Percentiles rank a stretch among this genome's conserved stretches.
These are phyloP conservation scores for Coemansia sp. DNA, from an alignment of 192 early-diverging fungal genomes.

Conservation along the genomic window DNA sequence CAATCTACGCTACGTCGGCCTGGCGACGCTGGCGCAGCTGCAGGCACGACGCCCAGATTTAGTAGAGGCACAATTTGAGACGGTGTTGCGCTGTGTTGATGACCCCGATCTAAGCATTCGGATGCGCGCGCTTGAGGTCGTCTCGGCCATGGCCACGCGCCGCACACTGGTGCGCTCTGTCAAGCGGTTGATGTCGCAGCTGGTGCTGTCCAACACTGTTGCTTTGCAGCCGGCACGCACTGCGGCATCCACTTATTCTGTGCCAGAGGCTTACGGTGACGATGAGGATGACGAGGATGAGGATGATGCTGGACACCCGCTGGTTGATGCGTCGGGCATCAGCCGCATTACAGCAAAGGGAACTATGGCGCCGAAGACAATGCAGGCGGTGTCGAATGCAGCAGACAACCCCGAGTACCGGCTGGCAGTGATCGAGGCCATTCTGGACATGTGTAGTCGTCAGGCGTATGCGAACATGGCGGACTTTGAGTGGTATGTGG, in stretches of 20 bases:
- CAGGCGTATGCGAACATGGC: constrained; percentile 81
- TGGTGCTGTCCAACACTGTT: constrained; percentile 59
- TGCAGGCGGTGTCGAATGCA: constrained; percentile 13
- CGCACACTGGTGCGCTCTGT: constrained; percentile 79
- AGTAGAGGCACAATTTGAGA: constrained; percentile 77
- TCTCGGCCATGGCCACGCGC: constrained; percentile 79
- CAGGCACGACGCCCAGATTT: constrained; percentile 80
- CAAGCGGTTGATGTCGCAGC: constrained; percentile 77
- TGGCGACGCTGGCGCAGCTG: constrained; percentile 81
- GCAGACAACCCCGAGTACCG: constrained; percentile 68
- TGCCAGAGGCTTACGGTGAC: constrained; percentile 15
- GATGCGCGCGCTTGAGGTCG: constrained; percentile 80
- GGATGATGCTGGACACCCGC: background rate
- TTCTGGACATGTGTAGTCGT: constrained; percentile 78
- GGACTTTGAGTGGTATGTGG: constrained; percentile 96
- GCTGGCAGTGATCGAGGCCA: constrained; percentile 74
- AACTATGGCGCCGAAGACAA: constrained; percentile 9
- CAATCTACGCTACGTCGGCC: constrained; percentile 84
- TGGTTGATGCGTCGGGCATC: constrained; percentile 18
- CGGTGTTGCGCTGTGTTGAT: constrained; percentile 85
- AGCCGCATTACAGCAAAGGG: constrained; percentile 38
- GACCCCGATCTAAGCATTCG: constrained; percentile 92
- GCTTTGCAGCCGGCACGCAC: constrained; percentile 20
- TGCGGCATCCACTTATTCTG: background rate
- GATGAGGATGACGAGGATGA: constrained; percentile 6